These are phyloP conservation scores for Silene uniflora DNA, from an alignment of 148 eudicot species.

Conservation along the genomic window DNA sequence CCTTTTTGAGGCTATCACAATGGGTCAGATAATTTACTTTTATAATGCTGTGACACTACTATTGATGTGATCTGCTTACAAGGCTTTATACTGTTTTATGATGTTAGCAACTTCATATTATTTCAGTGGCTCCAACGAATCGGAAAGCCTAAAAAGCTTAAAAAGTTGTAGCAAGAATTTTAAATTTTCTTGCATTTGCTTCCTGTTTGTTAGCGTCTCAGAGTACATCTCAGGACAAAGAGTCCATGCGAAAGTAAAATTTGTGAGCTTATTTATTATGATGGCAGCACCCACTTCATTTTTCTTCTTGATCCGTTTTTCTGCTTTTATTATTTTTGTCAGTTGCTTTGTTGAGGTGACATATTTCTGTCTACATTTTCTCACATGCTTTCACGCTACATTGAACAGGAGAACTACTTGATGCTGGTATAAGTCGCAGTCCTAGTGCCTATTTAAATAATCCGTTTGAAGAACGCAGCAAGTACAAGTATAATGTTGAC, in stretches of 20 bases:
- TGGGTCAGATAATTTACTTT: background rate
- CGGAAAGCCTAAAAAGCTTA: background rate
- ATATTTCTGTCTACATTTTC: background rate
- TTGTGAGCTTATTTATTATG: background rate
- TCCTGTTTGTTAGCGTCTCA: background rate
- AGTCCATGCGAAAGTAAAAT: background rate
- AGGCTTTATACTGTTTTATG: background rate
- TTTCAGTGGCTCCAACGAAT: background rate
- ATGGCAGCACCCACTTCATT: background rate
- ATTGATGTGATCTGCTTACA: background rate
- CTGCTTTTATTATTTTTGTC: background rate
- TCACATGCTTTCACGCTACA: conserved; percentile 8
- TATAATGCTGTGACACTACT: background rate
- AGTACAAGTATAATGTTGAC: conserved; percentile 81
- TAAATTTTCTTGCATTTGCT: background rate
- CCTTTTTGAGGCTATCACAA: background rate
- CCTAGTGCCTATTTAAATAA: conserved; percentile 91
- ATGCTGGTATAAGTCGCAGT: conserved; percentile 83
- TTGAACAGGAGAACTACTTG: conserved; percentile 73
- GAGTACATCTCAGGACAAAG: background rate
- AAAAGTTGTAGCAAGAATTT: background rate
- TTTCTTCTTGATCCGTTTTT: background rate
- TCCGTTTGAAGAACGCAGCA: conserved; percentile 71
- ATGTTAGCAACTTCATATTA: background rate
- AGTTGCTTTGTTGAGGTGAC: background rate